phyloP scores from a whole-genome alignment of 106 monocot species.

The Dioscorea dumetorum region DNA sequence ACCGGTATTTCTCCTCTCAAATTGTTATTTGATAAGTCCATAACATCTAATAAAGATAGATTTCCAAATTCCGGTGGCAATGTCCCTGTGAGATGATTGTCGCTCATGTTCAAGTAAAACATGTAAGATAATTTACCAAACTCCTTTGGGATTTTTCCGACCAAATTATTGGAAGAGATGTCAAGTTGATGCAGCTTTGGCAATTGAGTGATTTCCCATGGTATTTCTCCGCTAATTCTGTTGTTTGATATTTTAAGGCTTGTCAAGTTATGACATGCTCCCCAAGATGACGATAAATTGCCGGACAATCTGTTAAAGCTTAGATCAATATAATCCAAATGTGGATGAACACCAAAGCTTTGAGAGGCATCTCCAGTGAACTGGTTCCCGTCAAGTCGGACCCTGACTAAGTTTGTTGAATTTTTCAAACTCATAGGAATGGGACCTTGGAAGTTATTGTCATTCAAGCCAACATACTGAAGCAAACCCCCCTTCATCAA shows the following conservation, averaged over 20 bases:
- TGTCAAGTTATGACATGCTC: neutral
- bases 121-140: neutral
- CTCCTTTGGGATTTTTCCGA: neutral
- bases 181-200: neutral
- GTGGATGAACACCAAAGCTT: conserved; percentile 1
- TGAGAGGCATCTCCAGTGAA: conserved; percentile 1
- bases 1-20: conserved; percentile 5
- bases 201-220: neutral
- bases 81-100: conserved; percentile 7
- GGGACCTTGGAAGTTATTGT: neutral
- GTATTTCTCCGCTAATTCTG: neutral
- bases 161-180: neutral
- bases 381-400: neutral
- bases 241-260: neutral
- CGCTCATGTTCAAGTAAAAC: neutral
- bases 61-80: conserved; percentile 10
- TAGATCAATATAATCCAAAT: neutral
- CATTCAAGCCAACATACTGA: neutral
- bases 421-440: conserved; percentile 1
- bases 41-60: neutral
- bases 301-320: conserved; percentile 1
- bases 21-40: conserved; percentile 13
- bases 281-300: conserved; percentile 1
- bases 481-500: neutral
- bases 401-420: neutral